phyloP scores from a whole-genome alignment of 2,329 filamentous ascomycete genomes.

The Golovinomyces cichoracearum region DNA sequence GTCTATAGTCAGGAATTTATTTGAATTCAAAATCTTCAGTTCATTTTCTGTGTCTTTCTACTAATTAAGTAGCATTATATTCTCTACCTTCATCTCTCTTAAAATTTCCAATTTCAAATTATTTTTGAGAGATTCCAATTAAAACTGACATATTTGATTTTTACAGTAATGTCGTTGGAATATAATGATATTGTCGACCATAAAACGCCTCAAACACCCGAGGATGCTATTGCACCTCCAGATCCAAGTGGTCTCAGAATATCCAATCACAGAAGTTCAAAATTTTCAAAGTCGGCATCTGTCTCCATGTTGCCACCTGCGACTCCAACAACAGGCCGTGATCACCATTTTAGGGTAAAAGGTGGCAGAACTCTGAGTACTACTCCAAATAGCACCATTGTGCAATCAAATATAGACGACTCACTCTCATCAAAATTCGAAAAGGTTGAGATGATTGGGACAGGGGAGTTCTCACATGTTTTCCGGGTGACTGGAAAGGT shows the following conservation, averaged over 20 bases:
- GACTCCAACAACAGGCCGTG: conserved; percentile 45
- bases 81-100: too few relatives aligned
- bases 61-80: too few relatives aligned
- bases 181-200: conserved; percentile 24
- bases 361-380: conserved; percentile 32
- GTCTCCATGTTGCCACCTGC: conserved; percentile 37
- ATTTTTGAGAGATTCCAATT: too few relatives aligned
- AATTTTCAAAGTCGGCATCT: conserved; percentile 12
- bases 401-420: conserved; percentile 49
- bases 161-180: conserved; percentile 36
- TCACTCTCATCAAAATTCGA: conserved; percentile 51
- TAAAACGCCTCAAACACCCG: conserved; percentile 49
- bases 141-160: too few relatives aligned
- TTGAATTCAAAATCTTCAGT: not conserved
- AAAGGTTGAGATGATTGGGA: conserved; percentile 54
- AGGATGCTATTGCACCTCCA: conserved; percentile 44
- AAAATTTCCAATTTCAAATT: too few relatives aligned
- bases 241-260: conserved; percentile 69
- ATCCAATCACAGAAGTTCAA: conserved; percentile 28
- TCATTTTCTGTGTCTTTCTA: too few relatives aligned
- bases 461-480: conserved; percentile 81
- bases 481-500: conserved; percentile 41
- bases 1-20: conserved; percentile 2
- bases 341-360: conserved; percentile 28
- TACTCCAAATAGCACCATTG: conserved; percentile 42